Percentiles rank a stretch among this genome's conserved stretches.
phyloP scores from a whole-genome alignment of 2,329 filamentous ascomycete genomes.

The Colletotrichum incanum region DNA sequence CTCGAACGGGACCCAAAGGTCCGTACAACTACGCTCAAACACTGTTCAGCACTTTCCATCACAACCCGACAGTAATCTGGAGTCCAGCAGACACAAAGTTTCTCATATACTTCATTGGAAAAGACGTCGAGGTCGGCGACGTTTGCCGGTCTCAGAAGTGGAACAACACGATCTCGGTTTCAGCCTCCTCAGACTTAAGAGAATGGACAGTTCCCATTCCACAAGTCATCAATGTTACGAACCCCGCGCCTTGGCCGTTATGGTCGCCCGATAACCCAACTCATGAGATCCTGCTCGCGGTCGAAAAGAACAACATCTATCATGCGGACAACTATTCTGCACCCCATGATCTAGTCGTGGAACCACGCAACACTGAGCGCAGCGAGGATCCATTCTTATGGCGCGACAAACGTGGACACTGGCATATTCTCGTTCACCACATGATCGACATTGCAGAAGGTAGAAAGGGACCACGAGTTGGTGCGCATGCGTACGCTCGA shows the following conservation, averaged over 20 bases:
- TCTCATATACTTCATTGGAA: constrained; percentile 62
- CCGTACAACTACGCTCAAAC: constrained; percentile 60
- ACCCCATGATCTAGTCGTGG: constrained; percentile 50
- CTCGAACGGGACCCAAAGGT: constrained; percentile 58
- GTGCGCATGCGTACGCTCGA: constrained; percentile 50
- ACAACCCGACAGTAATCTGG: constrained; percentile 63
- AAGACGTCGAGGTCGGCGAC: constrained; percentile 45
- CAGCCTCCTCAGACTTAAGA: constrained; percentile 16
- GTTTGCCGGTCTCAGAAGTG: constrained; percentile 38
- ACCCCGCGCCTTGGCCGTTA: constrained; percentile 59
- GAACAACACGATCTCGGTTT: constrained; percentile 49
- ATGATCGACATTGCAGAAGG: constrained; percentile 50
- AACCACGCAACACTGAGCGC: constrained; percentile 36
- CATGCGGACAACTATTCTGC: constrained; percentile 48
- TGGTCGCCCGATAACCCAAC: constrained; percentile 50
- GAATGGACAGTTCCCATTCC: constrained; percentile 31
- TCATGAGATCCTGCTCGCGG: constrained; percentile 50
- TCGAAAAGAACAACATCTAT: constrained; percentile 56
- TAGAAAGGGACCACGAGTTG: constrained; percentile 49
- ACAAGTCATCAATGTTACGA: constrained; percentile 52
- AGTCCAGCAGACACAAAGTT: constrained; percentile 61
- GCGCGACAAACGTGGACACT: constrained; percentile 53
- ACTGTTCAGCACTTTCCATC: constrained; percentile 59
- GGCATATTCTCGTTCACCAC: constrained; percentile 52
- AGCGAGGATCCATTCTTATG: constrained; percentile 54